Evolutionary conservation across 179 eudicot genomes (phyloP).

Genomic region (Vitellaria paradoxa): DNA sequence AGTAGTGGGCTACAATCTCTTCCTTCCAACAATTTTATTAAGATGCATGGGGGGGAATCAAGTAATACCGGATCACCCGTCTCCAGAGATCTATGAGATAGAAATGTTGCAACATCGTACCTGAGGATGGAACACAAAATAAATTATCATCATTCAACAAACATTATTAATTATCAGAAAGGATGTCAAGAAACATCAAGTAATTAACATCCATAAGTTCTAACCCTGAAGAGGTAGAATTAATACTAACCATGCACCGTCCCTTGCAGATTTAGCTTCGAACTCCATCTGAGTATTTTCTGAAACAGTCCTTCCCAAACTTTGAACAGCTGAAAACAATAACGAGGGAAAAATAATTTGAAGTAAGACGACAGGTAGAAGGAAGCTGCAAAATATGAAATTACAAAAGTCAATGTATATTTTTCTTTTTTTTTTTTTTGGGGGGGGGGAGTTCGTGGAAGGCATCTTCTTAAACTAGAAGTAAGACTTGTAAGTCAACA

Average conservation of each 20-base stretch:
- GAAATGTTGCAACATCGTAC: constrained; percentile 86
- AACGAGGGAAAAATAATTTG: background rate
- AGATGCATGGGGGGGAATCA: constrained; percentile 4
- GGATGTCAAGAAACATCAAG: constrained; percentile 1
- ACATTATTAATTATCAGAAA: background rate
- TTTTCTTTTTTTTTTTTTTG: too few species aligned
- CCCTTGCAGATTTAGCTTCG: constrained; percentile 94
- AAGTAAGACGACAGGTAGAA: too few species aligned
- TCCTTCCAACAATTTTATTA: background rate
- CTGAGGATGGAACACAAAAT: constrained; percentile 32
- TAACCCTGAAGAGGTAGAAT: background rate
- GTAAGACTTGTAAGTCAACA: too few species aligned
- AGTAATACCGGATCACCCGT: constrained; percentile 82
- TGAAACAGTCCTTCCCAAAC: constrained; percentile 38
- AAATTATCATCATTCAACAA: background rate
- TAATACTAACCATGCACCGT: constrained; percentile 85
- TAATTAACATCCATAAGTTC: constrained; percentile 16
- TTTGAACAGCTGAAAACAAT: constrained; percentile 27
- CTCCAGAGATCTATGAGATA: constrained; percentile 70
- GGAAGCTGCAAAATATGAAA: too few species aligned
- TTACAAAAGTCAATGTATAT: too few species aligned
- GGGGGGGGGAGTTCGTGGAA: too few species aligned
- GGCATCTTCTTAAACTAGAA: too few species aligned
- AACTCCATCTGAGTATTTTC: constrained; percentile 76
- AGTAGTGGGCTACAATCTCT: too few species aligned